Percentiles rank a stretch among this genome's conserved stretches.
Conservation (phyloP, 2,329 filamentous ascomycete species). For the Claviceps digitariae region DNA sequence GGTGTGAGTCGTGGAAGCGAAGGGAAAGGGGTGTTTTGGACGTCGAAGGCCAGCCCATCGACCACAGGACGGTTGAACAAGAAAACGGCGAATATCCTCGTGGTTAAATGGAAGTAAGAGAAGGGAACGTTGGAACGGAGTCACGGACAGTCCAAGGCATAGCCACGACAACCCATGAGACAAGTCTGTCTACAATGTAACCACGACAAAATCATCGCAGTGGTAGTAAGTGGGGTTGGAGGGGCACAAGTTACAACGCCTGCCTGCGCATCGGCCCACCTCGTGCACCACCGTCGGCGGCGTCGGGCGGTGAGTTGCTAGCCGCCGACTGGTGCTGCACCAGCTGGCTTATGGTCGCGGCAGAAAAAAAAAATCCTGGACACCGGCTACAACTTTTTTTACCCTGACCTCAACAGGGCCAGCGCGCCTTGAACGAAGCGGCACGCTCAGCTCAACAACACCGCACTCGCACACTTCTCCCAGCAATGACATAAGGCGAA, state of each 20-base stretch:
- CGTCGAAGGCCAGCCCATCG: neutral
- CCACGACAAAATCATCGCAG: neutral
- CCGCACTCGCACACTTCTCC: neutral
- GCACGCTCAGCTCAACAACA: neutral
- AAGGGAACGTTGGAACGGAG: neutral
- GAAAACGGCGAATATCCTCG: no score
- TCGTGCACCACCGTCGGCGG: no score
- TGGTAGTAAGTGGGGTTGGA: no score
- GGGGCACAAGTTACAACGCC: no score
- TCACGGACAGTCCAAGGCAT: neutral
- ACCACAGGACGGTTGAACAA: neutral
- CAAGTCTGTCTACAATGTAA: neutral
- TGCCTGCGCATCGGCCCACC: constrained; percentile 5
- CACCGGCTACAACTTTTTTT: constrained; percentile 16
- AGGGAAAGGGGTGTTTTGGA: neutral
- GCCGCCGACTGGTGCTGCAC: neutral
- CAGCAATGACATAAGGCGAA: neutral
- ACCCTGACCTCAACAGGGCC: neutral
- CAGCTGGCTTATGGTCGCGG: constrained; percentile 4
- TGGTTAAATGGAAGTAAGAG: neutral
- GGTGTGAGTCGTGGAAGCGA: neutral
- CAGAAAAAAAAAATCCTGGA: constrained; percentile 19
- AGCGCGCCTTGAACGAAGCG: neutral
- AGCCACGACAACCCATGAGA: neutral
- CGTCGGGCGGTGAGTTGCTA: constrained; percentile 1